Evolutionary conservation across 805 yeast species (phyloP), one percentile per base, ranked within the genome.

Genomic region (Myxozyma neglecta): DNA sequence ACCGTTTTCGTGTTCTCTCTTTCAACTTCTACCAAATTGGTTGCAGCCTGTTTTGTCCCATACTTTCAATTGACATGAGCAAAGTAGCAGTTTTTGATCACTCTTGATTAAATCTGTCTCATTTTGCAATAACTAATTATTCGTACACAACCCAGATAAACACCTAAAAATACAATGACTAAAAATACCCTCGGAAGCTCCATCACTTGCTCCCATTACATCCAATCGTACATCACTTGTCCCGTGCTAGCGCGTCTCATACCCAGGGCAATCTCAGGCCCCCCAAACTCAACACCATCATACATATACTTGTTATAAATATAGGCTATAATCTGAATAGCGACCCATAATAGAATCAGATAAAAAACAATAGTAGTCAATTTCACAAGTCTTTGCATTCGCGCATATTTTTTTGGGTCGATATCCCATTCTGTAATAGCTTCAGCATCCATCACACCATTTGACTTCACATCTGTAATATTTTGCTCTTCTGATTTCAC

Each of bases 251-350:
- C 35, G n/a, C 46, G 32, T 43, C 56, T 32, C n/a, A 39, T 32
- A 11, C 56, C 56, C 18, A 52, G 45, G 9, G 47, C 56, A 40
- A 52, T 52, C 36, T 52, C 56, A 20, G 56, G 56, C 18, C 56
- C 56, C 3, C 29, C 14, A 34, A 40, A 43, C 7, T 18, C 13
- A 18, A 11, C 16, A 11, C 16, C 50, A 3, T 32, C 29, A 29
- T 9, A 46, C 16, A 16, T n/a, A n/a, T 29, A 47, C 9, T 32
- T 37, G 32, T 34, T 29, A n/a, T 44, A 44, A 10, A 47, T 32
- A 47, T 20, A 35, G 1, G 29, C n/a, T 5, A 29, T 14, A 20
- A 44, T 34, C 34, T 36, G 18, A 13, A 48, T 14, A 34, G 34
- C 20, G 24, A 24, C 8, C n/a, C 29, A 32, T n/a, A 48, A n/a